A percentile compares a stretch with the other conserved stretches of the same genome.
Evolutionary conservation across 2,329 filamentous ascomycete genomes (phyloP).

Genomic region (Fusarium pseudograminearum): DNA sequence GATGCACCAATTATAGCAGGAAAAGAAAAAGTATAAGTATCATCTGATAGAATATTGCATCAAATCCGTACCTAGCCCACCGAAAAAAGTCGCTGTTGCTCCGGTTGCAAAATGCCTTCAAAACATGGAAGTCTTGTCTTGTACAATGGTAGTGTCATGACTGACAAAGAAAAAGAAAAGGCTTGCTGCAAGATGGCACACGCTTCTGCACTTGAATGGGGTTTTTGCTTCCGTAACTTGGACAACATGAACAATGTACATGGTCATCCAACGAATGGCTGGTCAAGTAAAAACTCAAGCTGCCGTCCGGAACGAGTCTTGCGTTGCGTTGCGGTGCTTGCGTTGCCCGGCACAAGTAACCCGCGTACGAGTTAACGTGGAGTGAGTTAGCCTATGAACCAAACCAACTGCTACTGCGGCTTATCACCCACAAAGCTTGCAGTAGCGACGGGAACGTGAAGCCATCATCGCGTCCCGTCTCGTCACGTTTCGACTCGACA

Average conservation of each 20-base stretch:
- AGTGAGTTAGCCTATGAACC: conserved; percentile 31
- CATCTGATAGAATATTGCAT: conserved; percentile 12
- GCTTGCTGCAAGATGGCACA: conserved; percentile 24
- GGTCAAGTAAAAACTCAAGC: conserved; percentile 7
- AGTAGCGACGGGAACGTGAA: conserved; percentile 28
- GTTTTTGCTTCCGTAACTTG: conserved; percentile 36
- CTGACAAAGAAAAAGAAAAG: not conserved
- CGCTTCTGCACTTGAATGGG: conserved; percentile 44
- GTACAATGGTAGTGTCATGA: conserved; percentile 20
- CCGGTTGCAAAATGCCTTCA: conserved; percentile 32
- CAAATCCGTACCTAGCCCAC: conserved; percentile 13
- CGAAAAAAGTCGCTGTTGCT: conserved; percentile 17
- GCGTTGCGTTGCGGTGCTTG: not conserved
- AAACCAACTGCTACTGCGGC: conserved; percentile 16
- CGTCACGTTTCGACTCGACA: conserved; percentile 31
- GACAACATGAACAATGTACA: conserved; percentile 32
- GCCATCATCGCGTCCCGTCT: conserved; percentile 38
- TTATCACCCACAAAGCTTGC: conserved; percentile 2
- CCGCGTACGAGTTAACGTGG: conserved; percentile 3
- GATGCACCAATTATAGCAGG: conserved; percentile 22
- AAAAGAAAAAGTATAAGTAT: not conserved
- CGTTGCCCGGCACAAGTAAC: conserved; percentile 8
- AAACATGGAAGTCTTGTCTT: conserved; percentile 38
- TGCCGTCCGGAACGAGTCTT: conserved; percentile 22
- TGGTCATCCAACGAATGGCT: conserved; percentile 34